Evolutionary conservation across 257 asterid species (phyloP).

Genomic region (Vinca minor): DNA sequence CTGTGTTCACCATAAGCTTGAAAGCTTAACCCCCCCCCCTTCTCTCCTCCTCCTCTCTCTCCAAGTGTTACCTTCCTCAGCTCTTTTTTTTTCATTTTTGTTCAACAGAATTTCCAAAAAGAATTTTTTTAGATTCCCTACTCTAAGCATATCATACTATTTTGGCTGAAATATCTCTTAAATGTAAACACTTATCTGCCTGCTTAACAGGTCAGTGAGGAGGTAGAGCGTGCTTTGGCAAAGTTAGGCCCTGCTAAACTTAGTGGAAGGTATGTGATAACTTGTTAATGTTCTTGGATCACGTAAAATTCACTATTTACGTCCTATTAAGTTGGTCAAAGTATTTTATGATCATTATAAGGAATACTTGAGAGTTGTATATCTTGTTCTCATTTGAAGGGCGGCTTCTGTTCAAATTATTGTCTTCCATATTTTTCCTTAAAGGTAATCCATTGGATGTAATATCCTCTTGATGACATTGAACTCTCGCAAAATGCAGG

Average conservation of each 20-base stretch:
- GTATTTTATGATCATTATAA: no score
- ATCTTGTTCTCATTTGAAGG: no score
- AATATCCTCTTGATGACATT: slow-evolving; percentile 11
- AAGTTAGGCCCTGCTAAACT: slow-evolving; percentile 71
- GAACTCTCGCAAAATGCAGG: slow-evolving; percentile 37
- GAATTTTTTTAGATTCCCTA: no score
- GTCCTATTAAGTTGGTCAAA: neutral
- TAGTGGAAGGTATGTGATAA: slow-evolving; percentile 52
- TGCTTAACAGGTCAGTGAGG: slow-evolving; percentile 82
- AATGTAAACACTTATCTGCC: slow-evolving; percentile 12
- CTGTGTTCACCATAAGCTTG: neutral
- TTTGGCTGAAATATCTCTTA: slow-evolving; percentile 8
- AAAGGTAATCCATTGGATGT: neutral
- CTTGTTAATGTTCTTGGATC: neutral
- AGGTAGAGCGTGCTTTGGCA: slow-evolving; percentile 96
- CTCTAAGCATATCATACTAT: neutral
- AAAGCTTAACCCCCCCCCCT: no score
- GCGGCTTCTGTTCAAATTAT: neutral
- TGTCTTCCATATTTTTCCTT: neutral
- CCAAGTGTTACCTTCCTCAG: no score
- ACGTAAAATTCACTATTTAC: neutral
- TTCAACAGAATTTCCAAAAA: no score
- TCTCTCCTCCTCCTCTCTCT: no score
- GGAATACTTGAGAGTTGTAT: no score
- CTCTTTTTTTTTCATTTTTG: no score